These are phyloP conservation scores for Trypanosoma conorhini DNA, from an alignment of 208 protist genomes.

Conservation along the genomic window DNA sequence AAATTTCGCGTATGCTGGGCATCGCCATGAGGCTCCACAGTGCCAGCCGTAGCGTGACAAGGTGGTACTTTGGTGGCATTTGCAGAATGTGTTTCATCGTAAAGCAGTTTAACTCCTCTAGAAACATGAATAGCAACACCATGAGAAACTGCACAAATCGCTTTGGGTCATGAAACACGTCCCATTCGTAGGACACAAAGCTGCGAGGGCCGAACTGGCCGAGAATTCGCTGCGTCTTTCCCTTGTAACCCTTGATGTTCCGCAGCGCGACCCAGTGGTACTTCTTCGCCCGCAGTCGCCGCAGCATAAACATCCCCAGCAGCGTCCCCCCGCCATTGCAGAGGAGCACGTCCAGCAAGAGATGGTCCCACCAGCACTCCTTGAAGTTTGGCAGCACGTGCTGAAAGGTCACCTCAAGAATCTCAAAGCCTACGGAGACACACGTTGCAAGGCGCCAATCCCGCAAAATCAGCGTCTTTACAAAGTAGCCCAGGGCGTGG, in stretches of 20 bases:
- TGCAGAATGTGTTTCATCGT: constrained; percentile 96
- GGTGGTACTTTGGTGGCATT: constrained; percentile 80
- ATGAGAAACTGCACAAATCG: constrained; percentile 66
- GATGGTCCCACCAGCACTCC: constrained; percentile 99
- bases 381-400: constrained; percentile 96
- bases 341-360: constrained; percentile 95
- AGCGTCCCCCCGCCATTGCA: constrained; percentile 96
- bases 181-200: constrained; percentile 91
- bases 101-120: constrained; percentile 96
- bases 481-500: constrained; percentile 94
- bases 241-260: constrained; percentile 57
- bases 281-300: constrained; percentile 62
- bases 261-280: constrained; percentile 79
- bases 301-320: constrained; percentile 80
- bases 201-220: constrained; percentile 83
- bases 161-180: constrained; percentile 75
- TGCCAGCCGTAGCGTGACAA: constrained; percentile 87
- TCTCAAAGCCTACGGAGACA: constrained; percentile 93
- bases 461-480: constrained; percentile 94
- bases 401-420: constrained; percentile 95
- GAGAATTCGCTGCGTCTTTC: constrained; percentile 67
- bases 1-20: constrained; percentile 92
- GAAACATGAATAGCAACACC: constrained; percentile 80
- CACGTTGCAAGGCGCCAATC: constrained; percentile 90
- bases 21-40: constrained; percentile 88